Conservation (phyloP, 148 eudicot genomes). For the Chenopodium berlandieri region DNA sequence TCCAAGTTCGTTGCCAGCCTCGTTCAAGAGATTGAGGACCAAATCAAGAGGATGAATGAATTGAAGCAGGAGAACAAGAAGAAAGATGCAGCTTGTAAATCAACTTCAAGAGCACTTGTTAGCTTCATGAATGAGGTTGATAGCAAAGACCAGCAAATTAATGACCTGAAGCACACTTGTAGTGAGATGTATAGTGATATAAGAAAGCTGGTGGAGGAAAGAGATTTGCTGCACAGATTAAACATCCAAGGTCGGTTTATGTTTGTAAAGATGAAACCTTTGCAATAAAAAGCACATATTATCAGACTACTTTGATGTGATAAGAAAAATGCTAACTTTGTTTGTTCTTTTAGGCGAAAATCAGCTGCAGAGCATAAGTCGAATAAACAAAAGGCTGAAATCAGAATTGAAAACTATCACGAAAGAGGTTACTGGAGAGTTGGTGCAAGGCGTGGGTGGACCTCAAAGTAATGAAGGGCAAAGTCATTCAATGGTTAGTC, state of each 20-base stretch:
- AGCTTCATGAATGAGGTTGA: constrained; percentile 16
- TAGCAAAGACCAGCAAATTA: constrained; percentile 3
- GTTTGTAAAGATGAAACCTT: not conserved
- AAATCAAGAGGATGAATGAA: constrained; percentile 15
- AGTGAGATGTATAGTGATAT: constrained; percentile 11
- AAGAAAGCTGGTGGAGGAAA: constrained; percentile 10
- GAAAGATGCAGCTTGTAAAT: constrained; percentile 14
- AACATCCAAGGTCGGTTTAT: constrained; percentile 10
- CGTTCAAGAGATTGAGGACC: constrained; percentile 8
- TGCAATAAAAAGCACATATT: not conserved
- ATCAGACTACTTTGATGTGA: not conserved
- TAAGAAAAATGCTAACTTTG: not conserved
- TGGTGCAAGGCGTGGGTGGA: constrained; percentile 19
- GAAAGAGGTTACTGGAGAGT: constrained; percentile 8
- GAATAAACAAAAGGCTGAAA: constrained; percentile 24
- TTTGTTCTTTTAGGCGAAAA: constrained; percentile 2
- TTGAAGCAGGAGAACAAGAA: constrained; percentile 15
- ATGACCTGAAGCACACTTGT: constrained; percentile 3
- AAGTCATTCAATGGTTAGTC: constrained; percentile 21
- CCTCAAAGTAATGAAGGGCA: constrained; percentile 13
- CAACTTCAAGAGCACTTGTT: constrained; percentile 9
- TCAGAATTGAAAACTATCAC: constrained; percentile 9
- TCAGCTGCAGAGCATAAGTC: not conserved
- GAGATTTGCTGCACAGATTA: not conserved
- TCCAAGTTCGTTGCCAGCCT: constrained; percentile 7